phyloP scores from a whole-genome alignment of 2,329 filamentous ascomycete genomes.

The Helminthosporium solani region DNA sequence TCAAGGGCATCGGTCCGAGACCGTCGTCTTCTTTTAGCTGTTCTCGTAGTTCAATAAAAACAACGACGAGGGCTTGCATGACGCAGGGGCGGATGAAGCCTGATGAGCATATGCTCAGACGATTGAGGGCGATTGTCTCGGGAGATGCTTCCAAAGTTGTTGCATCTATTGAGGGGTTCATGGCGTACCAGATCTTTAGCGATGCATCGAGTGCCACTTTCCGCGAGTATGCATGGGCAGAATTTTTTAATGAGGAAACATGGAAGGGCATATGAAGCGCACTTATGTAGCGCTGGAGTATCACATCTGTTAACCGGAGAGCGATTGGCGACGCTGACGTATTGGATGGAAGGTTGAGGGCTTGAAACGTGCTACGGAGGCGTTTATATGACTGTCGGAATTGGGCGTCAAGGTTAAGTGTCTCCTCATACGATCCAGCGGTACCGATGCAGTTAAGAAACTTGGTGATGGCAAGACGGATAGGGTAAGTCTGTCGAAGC shows the following conservation, averaged over 20 bases:
- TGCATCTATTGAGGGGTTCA: background rate
- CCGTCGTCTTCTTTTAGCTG: conserved; percentile 30
- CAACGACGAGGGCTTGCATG: conserved; percentile 23
- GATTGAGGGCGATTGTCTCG: conserved; percentile 15
- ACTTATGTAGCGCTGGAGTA: conserved; percentile 30
- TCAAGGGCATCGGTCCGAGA: conserved; percentile 17
- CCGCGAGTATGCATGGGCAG: conserved; percentile 28
- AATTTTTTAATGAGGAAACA: conserved; percentile 18
- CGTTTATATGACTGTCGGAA: conserved; percentile 22
- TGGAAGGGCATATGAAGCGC: conserved; percentile 31
- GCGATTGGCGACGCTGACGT: conserved; percentile 13
- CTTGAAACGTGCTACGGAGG: conserved; percentile 20
- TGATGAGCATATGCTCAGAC: conserved; percentile 23
- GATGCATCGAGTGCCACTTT: conserved; percentile 29
- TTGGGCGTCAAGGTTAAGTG: conserved; percentile 25
- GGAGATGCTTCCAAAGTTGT: background rate
- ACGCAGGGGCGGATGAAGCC: conserved; percentile 27
- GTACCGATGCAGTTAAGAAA: conserved; percentile 28
- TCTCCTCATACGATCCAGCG: conserved; percentile 27
- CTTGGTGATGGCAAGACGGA: conserved; percentile 39
- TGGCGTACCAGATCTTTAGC: conserved; percentile 27
- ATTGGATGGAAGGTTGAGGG: background rate
- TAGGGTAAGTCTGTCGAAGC: conserved; percentile 40
- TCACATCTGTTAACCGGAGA: conserved; percentile 23
- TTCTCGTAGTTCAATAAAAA: conserved; percentile 23